Conservation (phyloP, 2,329 filamentous ascomycete genomes). For the Colletotrichum godetiae region DNA sequence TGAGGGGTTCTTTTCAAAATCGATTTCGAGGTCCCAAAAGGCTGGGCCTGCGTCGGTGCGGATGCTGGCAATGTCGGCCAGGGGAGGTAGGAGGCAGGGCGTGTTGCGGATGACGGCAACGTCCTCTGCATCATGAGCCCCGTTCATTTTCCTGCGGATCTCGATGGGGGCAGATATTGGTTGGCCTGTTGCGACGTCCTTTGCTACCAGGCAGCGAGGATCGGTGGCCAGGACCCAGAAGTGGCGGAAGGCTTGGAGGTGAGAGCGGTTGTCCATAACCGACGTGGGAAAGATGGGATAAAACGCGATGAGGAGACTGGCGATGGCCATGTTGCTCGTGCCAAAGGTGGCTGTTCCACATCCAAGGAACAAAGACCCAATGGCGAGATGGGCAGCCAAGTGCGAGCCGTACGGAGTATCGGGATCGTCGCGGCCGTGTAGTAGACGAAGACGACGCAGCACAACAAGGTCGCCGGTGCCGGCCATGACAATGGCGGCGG, state of each 20-base stretch:
- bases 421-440: constrained; percentile 87
- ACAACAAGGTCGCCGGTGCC: constrained; percentile 91
- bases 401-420: constrained; percentile 94
- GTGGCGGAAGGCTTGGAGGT: constrained; percentile 95
- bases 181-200: constrained; percentile 86
- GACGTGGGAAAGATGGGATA: constrained; percentile 92
- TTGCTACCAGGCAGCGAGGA: constrained; percentile 85
- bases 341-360: constrained; percentile 94
- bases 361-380: constrained; percentile 90
- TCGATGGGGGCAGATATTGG: constrained; percentile 80
- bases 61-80: constrained; percentile 71
- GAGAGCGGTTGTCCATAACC: constrained; percentile 93
- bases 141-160: constrained; percentile 65
- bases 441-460: constrained; percentile 84
- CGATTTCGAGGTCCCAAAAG: constrained; percentile 85
- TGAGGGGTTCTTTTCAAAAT: constrained; percentile 73
- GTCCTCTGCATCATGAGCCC: constrained; percentile 2
- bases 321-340: constrained; percentile 87
- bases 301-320: constrained; percentile 87
- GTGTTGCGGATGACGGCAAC: constrained; percentile 57
- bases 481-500: constrained; percentile 91
- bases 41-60: constrained; percentile 69
- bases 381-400: constrained; percentile 89
- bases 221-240: constrained; percentile 97
- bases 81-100: constrained; percentile 72